phyloP scores from a whole-genome alignment of 75 land plant species.

The Adiantum capillusveneris region DNA sequence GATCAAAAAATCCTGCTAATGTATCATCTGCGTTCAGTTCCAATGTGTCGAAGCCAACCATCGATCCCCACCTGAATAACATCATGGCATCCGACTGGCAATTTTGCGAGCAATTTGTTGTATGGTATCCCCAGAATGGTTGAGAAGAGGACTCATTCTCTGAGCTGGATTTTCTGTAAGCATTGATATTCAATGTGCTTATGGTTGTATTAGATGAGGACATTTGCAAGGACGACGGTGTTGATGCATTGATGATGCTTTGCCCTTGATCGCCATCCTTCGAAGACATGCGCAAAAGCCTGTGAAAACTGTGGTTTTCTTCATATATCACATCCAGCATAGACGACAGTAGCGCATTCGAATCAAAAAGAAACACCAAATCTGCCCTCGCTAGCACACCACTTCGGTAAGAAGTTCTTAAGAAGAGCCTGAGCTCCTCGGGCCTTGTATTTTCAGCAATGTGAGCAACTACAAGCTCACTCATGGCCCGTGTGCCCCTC shows the following conservation, averaged over 20 bases:
- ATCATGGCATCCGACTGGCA: too few species aligned
- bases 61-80: conserved; percentile 21
- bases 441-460: conserved; percentile 16
- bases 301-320: conserved; percentile 42
- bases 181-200: too few species aligned
- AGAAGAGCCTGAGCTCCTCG: conserved; percentile 32
- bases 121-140: too few species aligned
- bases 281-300: conserved; percentile 13
- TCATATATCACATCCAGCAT: conserved; percentile 19
- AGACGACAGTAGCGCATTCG: conserved; percentile 1
- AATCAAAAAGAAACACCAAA: conserved; percentile 37
- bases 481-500: conserved; percentile 52
- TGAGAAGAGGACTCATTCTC: too few species aligned
- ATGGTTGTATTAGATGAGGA: not conserved
- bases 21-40: conserved; percentile 57
- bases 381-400: conserved; percentile 46
- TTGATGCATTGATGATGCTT: not conserved
- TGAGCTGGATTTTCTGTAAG: too few species aligned
- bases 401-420: conserved; percentile 42
- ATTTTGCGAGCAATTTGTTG: too few species aligned
- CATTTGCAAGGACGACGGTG: not conserved
- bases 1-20: conserved; percentile 46
- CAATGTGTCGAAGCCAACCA: conserved; percentile 51
- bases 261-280: too few species aligned
- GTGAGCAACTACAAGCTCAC: conserved; percentile 53